Evolutionary conservation across 1,284 basidiomycete species (phyloP).

Genomic region (Fistulinella cinereoalba): DNA sequence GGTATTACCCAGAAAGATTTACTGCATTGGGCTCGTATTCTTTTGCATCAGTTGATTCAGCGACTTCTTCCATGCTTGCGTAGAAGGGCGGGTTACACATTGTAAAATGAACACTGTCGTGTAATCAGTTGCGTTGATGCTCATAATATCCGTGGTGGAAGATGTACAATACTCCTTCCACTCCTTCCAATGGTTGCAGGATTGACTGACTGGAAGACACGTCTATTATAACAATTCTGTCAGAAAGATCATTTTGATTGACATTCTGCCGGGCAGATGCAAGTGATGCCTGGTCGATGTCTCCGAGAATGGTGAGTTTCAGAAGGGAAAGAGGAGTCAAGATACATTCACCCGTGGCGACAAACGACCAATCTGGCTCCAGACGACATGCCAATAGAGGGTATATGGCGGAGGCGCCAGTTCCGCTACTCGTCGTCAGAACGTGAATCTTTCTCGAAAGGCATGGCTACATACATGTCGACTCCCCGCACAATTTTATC

Average conservation of each 20-base stretch:
- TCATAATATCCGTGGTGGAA: background rate
- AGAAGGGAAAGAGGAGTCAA: background rate
- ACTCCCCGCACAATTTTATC: slow-evolving; percentile 39
- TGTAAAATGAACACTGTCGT: slow-evolving; percentile 58
- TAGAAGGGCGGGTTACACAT: slow-evolving; percentile 99
- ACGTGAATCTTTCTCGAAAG: background rate
- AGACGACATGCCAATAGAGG: slow-evolving; percentile 70
- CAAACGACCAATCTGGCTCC: slow-evolving; percentile 54
- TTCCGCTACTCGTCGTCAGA: slow-evolving; percentile 58
- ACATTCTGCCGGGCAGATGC: slow-evolving; percentile 56
- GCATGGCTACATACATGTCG: slow-evolving; percentile 47
- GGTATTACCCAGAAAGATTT: slow-evolving; percentile 1
- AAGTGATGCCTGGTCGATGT: slow-evolving; percentile 66
- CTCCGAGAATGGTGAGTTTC: slow-evolving; percentile 36
- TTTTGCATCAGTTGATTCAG: slow-evolving; percentile 58
- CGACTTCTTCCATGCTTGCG: slow-evolving; percentile 64
- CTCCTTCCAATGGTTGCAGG: slow-evolving; percentile 44
- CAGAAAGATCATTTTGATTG: slow-evolving; percentile 47
- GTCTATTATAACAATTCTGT: slow-evolving; percentile 49
- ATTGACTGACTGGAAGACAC: slow-evolving; percentile 43
- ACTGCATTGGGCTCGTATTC: slow-evolving; percentile 64
- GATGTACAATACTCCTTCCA: slow-evolving; percentile 19
- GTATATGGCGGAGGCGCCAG: slow-evolving; percentile 89
- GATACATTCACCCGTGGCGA: slow-evolving; percentile 62
- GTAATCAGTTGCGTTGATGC: background rate